Base-by-base conservation (phyloP, 352 stramenopile species). In the Phytophthora megakarya region DNA sequence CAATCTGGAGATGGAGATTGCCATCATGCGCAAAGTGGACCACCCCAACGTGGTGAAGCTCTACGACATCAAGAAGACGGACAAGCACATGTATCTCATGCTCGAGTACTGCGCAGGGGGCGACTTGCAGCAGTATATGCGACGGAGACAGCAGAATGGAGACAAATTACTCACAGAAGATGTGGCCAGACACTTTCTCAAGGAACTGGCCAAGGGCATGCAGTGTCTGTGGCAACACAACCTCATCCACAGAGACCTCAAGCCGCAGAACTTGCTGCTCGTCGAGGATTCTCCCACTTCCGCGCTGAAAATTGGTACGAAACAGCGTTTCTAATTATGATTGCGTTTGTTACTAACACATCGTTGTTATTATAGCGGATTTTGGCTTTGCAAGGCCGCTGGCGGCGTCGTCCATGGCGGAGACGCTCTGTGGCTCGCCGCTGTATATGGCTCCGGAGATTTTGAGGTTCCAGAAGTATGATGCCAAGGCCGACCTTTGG, bases 371-470 rank as follows among this genome's bases (percentile, higher is more conserved):
- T 44, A n/a, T 45, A 84, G 96, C 95, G 9, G 96, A 99, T 70
- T 99, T 99, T 90, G 97, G 97, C 7, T 99, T 99, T 80, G 97
- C 97, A 3, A 71, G 96, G 18, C 95, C 98, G 70, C 75, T 99
- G 48, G 88, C 88, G 26, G 88, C 86, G 13, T 76, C 92, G 5
- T 96, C 92, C 1, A 80, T 99, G 66, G 97, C 97, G 6, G 96
- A 98, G 78, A 99, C 95, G 7, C 84, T 99, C 32, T 98, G 95
- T 64, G 97, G 97, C 0, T 97, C 88, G 16, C 97, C 97, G 15
- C 65, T 99, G 38, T 99, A 99, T 67, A 99, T 99, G 97, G 97
- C 97, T 18, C 97, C 97, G 7, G 97, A 99, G 82, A 98, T 99
- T 68, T 83, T 99, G 56, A 83, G 87, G 66, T 90, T 92, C 46